Base-by-base conservation (phyloP, 2,329 filamentous ascomycete genomes). In the Alternaria longipes region DNA sequence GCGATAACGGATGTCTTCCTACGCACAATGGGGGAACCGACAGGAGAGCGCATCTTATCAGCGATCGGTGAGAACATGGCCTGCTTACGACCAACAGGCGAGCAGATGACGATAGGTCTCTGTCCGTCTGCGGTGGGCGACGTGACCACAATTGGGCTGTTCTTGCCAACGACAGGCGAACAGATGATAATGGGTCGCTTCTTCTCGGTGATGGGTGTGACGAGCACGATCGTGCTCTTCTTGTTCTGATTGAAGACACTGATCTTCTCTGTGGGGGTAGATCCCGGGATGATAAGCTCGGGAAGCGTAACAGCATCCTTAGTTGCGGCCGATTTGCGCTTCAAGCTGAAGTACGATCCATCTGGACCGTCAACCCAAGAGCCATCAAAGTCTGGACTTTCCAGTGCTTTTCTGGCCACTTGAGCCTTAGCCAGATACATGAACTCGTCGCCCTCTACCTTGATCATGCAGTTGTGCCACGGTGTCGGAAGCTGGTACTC, bases 391-490 rank as follows among this genome's bases (percentile, higher is more conserved):
- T 65, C 54, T 8, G 64, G 50, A 26, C 64, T 65, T 14, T 63
- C 54, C 9, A 75, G 55, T 2, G 72, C 73, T 16, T 68, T 66
- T 46, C 69, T 65, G 8, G 70, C 74, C 9, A 74, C 67, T 36
- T 70, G 65, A 8, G 74, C 67, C 20, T 67, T 69, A 41, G 65
- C 70, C 26, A 76, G 56, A 45, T 75, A 76, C 44, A 74, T 38
- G 16, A 69, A 60, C 5, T 73, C 67, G 40, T 75, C 72, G 20
- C 74, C 73, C 44, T 73, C 72, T 3, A 76, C 67, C 61, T 72
- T 72, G 52, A 80, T 76, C 30, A 81, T 72, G 44, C 75, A 79
- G 63, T 82, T 82, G 67, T 82, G 81, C 81, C 81, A 82, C 0
- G 80, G 80, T 1, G 80, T 82, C 0, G 80, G 81, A 5, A 82